A percentile compares a stretch with the other conserved stretches of the same genome.
These are phyloP conservation scores for Aspergillus fructus DNA, from an alignment of 2,329 filamentous ascomycete species.

Conservation along the genomic window DNA sequence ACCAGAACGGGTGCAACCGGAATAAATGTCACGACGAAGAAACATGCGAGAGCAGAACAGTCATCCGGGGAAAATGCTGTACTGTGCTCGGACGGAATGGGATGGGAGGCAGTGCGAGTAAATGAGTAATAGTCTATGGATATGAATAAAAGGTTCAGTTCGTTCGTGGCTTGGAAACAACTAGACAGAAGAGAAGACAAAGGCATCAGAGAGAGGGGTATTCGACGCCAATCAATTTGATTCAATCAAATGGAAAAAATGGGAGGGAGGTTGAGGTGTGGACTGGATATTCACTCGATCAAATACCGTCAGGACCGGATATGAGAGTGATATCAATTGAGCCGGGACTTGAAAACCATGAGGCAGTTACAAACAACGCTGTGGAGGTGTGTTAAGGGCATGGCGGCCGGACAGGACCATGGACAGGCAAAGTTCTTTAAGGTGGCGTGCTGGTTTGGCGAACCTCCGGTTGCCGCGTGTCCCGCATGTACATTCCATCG, in stretches of 20 bases:
- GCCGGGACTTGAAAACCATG: background rate
- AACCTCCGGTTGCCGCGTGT: slow-evolving; percentile 26
- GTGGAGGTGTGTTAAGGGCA: background rate
- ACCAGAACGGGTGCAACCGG: background rate
- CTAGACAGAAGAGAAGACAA: background rate
- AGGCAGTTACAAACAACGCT: background rate
- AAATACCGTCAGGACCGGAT: background rate
- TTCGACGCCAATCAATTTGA: background rate
- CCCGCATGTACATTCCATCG: slow-evolving; percentile 36
- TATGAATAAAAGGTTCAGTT: slow-evolving; percentile 1
- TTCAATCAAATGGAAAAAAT: background rate
- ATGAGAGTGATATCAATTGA: background rate
- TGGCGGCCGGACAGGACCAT: background rate
- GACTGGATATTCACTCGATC: background rate
- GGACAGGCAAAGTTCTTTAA: slow-evolving; percentile 13
- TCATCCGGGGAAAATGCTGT: background rate
- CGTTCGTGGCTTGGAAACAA: slow-evolving; percentile 5
- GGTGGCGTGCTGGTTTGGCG: slow-evolving; percentile 38
- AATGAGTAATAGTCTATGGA: slow-evolving; percentile 14
- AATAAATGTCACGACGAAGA: background rate
- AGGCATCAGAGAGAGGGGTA: slow-evolving; percentile 4
- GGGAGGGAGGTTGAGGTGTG: background rate
- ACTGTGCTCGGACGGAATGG: background rate
- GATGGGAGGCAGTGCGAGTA: too few relatives aligned
- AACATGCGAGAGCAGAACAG: background rate